Base-by-base conservation (phyloP, 83 land plant species). In the Isoetes engelmannii region DNA sequence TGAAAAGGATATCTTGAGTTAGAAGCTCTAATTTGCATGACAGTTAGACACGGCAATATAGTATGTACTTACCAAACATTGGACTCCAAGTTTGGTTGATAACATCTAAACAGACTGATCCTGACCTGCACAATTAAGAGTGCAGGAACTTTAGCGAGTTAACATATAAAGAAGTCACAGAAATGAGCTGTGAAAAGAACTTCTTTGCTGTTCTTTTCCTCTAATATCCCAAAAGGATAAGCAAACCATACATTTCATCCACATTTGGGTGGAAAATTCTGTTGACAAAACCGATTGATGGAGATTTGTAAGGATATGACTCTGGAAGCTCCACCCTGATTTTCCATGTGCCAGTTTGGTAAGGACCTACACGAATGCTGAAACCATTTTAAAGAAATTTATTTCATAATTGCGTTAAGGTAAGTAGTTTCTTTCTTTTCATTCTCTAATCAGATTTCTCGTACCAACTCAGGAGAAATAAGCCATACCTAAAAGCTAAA, bases 1-100 rank as follows among this genome's bases (percentile, higher is more conserved):
- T 67, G 42, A 48, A 15, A 48, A 4, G 37, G 10, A 13, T 63
- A 12, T 43, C 69, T 60, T 13, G 21, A 70, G 53, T 5, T 0
- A 41, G 17, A 70, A 15, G 1, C 70, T 28, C 43, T 4, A 42
- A 20, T 65, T 0, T 6, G 67, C 13, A 43, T 28, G 41, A 9
- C 3, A 18, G 5, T 21, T n/a, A 53, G 21, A 56, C 20, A 10
- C 41, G 10, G 10, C 37, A 12, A 6, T 65, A 57, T 5, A 69
- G 21, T 28, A 42, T 42, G 44, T 69, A 42, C 44, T 72, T 80
- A 87, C 90, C 90, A 67, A 87, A 87, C 90, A 87, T 87, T 17
- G 90, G 90, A 71, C 90, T 87, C 90, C 90, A 87, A 7, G 90
- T 85, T 70, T 87, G 90, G 56, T 87, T 87, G 44, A 87, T 87